phyloP scores from a whole-genome alignment of 129 eudicot genomes.

The Tagetes erecta region DNA sequence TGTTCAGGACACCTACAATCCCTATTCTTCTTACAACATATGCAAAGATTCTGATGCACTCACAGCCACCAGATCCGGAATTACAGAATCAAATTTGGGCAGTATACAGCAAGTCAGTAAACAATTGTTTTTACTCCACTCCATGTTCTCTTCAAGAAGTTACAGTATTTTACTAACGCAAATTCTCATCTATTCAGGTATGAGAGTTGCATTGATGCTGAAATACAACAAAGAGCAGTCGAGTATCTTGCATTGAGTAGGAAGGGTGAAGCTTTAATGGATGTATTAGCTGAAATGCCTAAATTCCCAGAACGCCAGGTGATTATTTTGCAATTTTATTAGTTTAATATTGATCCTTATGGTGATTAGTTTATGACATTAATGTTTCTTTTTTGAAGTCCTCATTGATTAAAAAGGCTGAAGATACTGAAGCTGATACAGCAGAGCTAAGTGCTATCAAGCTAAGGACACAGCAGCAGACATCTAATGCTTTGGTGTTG shows the following conservation, averaged over 20 bases:
- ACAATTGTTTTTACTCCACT: constrained; percentile 6
- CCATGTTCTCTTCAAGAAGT: constrained; percentile 3
- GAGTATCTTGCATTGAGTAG: constrained; percentile 87
- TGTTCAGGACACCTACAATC: constrained; percentile 79
- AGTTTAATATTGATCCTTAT: background rate
- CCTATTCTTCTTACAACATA: constrained; percentile 91
- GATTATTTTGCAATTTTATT: background rate
- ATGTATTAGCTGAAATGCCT: constrained; percentile 98
- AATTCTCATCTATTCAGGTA: constrained; percentile 48
- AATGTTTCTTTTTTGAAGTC: constrained; percentile 51
- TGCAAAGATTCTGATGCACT: constrained; percentile 94
- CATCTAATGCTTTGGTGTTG: constrained; percentile 82
- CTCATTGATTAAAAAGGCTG: constrained; percentile 85
- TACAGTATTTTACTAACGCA: constrained; percentile 17
- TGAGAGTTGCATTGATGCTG: constrained; percentile 95
- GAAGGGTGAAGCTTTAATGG: constrained; percentile 88
- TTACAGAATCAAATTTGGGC: constrained; percentile 91
- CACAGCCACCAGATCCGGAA: constrained; percentile 84
- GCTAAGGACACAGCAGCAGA: constrained; percentile 84
- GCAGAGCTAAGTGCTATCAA: constrained; percentile 98
- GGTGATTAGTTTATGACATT: constrained; percentile 20
- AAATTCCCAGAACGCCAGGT: constrained; percentile 99
- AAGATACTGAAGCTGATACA: constrained; percentile 94
- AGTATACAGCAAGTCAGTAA: constrained; percentile 77
- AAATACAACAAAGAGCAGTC: constrained; percentile 95